Conservation (phyloP, 306 rosid species). For the Vachellia collinsii region DNA sequence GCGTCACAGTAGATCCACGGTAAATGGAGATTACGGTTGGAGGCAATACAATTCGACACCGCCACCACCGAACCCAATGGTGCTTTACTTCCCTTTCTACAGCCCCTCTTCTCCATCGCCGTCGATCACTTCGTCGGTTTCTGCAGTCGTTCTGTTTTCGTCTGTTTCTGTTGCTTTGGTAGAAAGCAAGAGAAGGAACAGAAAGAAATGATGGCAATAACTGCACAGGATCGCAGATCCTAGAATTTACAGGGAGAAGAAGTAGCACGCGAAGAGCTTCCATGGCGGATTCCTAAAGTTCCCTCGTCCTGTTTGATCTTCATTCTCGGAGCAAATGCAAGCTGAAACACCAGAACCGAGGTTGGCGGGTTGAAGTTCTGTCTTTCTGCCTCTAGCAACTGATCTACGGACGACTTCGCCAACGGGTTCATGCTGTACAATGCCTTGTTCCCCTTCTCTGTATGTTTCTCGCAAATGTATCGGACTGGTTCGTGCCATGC, state of each 20-base stretch:
- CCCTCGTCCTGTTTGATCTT: no score
- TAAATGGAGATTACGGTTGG: no score
- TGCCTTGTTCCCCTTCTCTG: constrained; percentile 57
- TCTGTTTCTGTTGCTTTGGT: constrained; percentile 46
- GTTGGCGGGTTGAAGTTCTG: constrained; percentile 78
- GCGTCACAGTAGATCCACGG: no score
- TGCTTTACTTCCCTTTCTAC: constrained; percentile 83
- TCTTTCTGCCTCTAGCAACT: constrained; percentile 81
- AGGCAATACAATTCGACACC: constrained; percentile 36
- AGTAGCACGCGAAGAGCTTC: background rate
- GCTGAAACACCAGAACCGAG: constrained; percentile 67
- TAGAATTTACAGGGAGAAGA: constrained; percentile 30
- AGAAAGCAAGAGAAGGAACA: constrained; percentile 5
- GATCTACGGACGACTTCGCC: constrained; percentile 72
- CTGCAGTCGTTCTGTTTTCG: constrained; percentile 28
- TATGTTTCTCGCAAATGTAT: constrained; percentile 42
- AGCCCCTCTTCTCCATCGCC: constrained; percentile 71
- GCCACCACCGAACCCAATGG: constrained; percentile 96
- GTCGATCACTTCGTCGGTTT: constrained; percentile 16
- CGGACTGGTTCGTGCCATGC: constrained; percentile 28
- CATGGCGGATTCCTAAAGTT: background rate
- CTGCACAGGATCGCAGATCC: constrained; percentile 69
- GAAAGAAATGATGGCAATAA: constrained; percentile 38
- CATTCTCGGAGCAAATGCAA: constrained; percentile 41
- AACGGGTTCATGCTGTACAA: constrained; percentile 67